Evolutionary conservation across 1,284 basidiomycete species (phyloP).

Genomic region (Rhodofomes roseus): DNA sequence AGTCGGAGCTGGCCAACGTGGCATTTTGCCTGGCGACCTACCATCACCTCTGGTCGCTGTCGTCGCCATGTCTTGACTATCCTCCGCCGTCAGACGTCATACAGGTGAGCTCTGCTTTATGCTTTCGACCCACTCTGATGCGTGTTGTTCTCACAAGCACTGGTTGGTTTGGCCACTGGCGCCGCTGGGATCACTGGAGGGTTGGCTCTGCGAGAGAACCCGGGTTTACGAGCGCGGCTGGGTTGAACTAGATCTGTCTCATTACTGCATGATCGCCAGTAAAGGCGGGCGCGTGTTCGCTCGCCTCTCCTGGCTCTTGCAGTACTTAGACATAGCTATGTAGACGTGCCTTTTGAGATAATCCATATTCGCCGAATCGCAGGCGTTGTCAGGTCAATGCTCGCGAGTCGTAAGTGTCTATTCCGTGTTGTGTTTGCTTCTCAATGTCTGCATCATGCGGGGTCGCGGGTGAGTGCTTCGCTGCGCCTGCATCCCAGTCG

Average conservation of each 20-base stretch:
- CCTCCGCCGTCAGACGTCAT: no score
- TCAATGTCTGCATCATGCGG: background rate
- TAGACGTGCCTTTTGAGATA: background rate
- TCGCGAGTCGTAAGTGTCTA: background rate
- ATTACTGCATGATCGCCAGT: conserved; percentile 1
- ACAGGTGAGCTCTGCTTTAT: no score
- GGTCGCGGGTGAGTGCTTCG: background rate
- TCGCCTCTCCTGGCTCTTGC: background rate
- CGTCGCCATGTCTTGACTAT: no score
- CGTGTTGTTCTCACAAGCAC: no score
- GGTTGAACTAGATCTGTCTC: conserved; percentile 1
- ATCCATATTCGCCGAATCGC: background rate
- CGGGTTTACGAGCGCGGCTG: background rate
- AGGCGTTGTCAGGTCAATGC: background rate
- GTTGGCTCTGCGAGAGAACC: background rate
- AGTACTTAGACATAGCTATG: conserved; percentile 6
- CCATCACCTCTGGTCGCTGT: no score
- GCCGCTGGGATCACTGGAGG: no score
- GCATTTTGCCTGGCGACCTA: no score
- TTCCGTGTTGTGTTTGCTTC: background rate
- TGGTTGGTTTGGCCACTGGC: no score
- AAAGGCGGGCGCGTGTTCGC: background rate
- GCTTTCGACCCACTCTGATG: no score
- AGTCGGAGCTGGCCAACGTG: no score
- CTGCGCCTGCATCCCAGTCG: background rate